Base-by-base conservation (phyloP, 192 early-diverging fungal species). In the Coemansia sp. region DNA sequence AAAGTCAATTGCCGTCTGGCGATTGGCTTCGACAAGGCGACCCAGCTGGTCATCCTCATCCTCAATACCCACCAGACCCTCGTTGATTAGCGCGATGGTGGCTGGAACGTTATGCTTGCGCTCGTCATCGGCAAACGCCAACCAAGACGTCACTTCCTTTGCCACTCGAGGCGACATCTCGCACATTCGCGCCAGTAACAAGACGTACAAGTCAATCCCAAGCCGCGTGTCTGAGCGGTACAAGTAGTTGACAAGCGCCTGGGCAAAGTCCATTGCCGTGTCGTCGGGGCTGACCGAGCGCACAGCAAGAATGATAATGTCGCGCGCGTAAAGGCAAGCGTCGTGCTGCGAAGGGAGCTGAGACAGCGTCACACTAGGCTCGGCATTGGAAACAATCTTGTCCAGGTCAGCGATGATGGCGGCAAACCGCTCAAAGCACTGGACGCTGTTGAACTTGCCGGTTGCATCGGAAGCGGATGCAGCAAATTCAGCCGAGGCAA, bases 91-190 rank as follows among this genome's bases (percentile, higher is more conserved):
- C 8, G 89, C 85, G 17, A 91, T 73, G 0, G 93, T 91, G 0
- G 91, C 91, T 9, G 88, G 83, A 2, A 96, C 92, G 58, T 92
- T 93, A 63, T 87, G 90, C 70, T 97, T 94, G 64, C 94, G 91
- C 73, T 96, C 96, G 64, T 99, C 97, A 56, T 95, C 93, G 3
- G 90, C 87, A 77, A 92, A 95, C 21, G 94, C 83, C 17, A 99
- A 72, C 97, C 97, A 99, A 32, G 85, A 85, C 10, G 85, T 89
- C 24, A 98, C 90, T 68, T 98, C 93, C 54, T 88, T 88, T 14
- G 82, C 84, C 8, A 93, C 87, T 32, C 86, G 86, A 44, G 82
- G 83, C 0, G 97, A 95, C 43, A 87, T 69, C 42, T 94, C 93
- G 61, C 93, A 95, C 29, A 99, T 77, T 9, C 87, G 83, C 57